These are phyloP conservation scores for Pistacia integerrima DNA, from an alignment of 345 rosid species.

Conservation along the genomic window DNA sequence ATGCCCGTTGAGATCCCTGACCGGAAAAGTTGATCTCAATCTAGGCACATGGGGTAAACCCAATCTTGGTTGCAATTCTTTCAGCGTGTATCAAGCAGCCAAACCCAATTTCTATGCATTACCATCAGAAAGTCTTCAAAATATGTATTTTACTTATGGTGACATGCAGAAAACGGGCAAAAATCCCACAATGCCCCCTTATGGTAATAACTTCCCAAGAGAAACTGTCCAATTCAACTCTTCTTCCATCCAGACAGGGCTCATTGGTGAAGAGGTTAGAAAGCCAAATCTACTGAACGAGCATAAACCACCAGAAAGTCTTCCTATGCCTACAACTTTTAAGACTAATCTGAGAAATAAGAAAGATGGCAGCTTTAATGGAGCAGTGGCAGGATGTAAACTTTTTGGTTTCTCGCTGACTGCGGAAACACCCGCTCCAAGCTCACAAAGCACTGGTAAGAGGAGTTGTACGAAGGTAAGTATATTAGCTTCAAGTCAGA, in stretches of 20 bases:
- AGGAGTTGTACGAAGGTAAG: slow-evolving; percentile 91
- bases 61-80: slow-evolving; percentile 44
- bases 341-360: slow-evolving; percentile 39
- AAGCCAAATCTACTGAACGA: slow-evolving; percentile 39
- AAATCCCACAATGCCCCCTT: slow-evolving; percentile 35
- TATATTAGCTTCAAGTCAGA: slow-evolving; percentile 15
- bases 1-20: slow-evolving; percentile 61
- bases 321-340: slow-evolving; percentile 39
- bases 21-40: slow-evolving; percentile 53
- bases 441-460: slow-evolving; percentile 69
- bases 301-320: slow-evolving; percentile 38
- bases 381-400: slow-evolving; percentile 61
- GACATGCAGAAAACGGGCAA: slow-evolving; percentile 35
- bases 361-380: slow-evolving; percentile 37
- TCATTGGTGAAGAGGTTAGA: slow-evolving; percentile 38
- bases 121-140: slow-evolving; percentile 51
- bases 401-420: slow-evolving; percentile 83
- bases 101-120: slow-evolving; percentile 49
- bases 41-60: slow-evolving; percentile 58
- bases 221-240: slow-evolving; percentile 40
- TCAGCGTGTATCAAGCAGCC: slow-evolving; percentile 47
- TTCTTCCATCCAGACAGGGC: slow-evolving; percentile 30
- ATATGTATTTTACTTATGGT: slow-evolving; percentile 49
- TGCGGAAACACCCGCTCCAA: slow-evolving; percentile 48
- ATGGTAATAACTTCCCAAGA: slow-evolving; percentile 35